Evolutionary conservation across 805 yeast species (phyloP).

Genomic region (Kazachstania bromeliacearum): DNA sequence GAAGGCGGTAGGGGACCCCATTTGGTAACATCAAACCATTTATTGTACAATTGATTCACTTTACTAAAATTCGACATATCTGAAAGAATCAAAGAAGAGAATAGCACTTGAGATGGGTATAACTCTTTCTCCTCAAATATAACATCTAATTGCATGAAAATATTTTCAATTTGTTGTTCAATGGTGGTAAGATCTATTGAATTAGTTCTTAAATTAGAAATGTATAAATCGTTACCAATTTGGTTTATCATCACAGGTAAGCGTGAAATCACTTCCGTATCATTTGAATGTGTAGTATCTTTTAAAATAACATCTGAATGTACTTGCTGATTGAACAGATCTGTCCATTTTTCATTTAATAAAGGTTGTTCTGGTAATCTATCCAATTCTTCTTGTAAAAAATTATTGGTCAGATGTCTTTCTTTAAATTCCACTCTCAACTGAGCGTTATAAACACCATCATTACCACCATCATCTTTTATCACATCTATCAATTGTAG

Average conservation of each 20-base stretch:
- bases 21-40: slow-evolving; percentile 35
- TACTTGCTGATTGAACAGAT: slow-evolving; percentile 4
- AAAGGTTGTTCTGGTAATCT: slow-evolving; percentile 27
- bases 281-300: not conserved
- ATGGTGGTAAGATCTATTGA: slow-evolving; percentile 15
- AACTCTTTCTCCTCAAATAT: slow-evolving; percentile 28
- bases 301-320: not conserved
- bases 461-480: slow-evolving; percentile 42
- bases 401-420: slow-evolving; percentile 22
- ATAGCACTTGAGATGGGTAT: slow-evolving; percentile 42
- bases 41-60: slow-evolving; percentile 54
- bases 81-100: slow-evolving; percentile 48
- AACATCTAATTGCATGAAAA: slow-evolving; percentile 37
- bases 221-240: slow-evolving; percentile 29
- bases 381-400: slow-evolving; percentile 25
- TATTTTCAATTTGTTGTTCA: slow-evolving; percentile 39
- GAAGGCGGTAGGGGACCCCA: slow-evolving; percentile 70
- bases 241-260: slow-evolving; percentile 7
- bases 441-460: slow-evolving; percentile 62
- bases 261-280: not conserved
- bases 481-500: slow-evolving; percentile 35
- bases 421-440: slow-evolving; percentile 44
- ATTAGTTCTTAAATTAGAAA: slow-evolving; percentile 37
- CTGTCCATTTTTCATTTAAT: slow-evolving; percentile 19
- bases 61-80: slow-evolving; percentile 56